Evolutionary conservation across 805 yeast genomes (phyloP).

Genomic region (Wickerhamiella dianesei): DNA sequence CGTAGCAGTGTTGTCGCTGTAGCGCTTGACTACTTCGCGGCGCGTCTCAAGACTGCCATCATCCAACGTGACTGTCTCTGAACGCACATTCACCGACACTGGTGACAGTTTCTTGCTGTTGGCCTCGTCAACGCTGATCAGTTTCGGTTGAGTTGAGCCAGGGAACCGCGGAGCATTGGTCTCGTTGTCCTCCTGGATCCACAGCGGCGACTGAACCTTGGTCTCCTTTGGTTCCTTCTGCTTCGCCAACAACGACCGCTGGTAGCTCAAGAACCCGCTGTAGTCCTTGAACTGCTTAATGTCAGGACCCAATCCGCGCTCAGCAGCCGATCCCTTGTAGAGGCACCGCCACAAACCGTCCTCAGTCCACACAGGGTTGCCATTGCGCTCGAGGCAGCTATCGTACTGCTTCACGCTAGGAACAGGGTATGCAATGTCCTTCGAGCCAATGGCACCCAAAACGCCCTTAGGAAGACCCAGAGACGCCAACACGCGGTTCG

Average conservation of each 20-base stretch:
- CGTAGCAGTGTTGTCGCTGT: conserved; percentile 21
- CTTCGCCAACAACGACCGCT: conserved; percentile 6
- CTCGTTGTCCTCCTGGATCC: background rate
- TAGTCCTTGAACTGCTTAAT: conserved; percentile 38
- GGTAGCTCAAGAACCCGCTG: conserved; percentile 45
- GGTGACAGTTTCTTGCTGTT: conserved; percentile 20
- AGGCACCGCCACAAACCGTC: conserved; percentile 85
- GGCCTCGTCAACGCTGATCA: conserved; percentile 19
- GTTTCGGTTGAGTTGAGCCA: conserved; percentile 12
- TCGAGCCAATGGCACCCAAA: background rate
- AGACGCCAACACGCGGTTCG: background rate
- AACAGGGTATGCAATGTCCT: conserved; percentile 32
- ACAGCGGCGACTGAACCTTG: background rate
- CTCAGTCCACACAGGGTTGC: conserved; percentile 70
- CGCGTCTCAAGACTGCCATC: conserved; percentile 23
- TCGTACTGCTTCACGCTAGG: conserved; percentile 46
- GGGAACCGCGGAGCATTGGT: conserved; percentile 5
- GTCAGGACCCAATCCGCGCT: conserved; percentile 8
- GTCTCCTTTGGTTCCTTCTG: background rate
- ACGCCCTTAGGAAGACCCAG: background rate
- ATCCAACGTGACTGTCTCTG: conserved; percentile 20
- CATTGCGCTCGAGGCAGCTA: conserved; percentile 50
- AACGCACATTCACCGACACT: conserved; percentile 16
- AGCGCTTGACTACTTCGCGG: conserved; percentile 22
- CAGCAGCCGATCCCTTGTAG: conserved; percentile 28